These are phyloP conservation scores for Insectozyma bohioensis DNA, from an alignment of 1,139 yeast species.

Conservation along the genomic window DNA sequence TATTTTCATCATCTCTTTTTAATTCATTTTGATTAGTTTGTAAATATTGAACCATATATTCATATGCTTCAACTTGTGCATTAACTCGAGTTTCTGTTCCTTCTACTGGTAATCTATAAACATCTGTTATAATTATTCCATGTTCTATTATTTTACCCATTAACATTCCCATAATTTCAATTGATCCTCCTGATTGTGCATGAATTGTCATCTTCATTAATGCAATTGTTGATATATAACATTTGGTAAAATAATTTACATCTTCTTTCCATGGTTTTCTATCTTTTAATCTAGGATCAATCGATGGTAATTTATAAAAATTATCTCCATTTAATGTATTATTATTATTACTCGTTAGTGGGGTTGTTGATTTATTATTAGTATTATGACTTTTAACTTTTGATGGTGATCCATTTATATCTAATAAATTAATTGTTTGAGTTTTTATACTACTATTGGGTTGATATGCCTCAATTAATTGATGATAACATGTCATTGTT, in stretches of 20 bases:
- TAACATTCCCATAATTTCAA: constrained; percentile 94
- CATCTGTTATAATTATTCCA: constrained; percentile 74
- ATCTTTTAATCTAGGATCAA: constrained; percentile 11
- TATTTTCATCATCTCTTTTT: constrained; percentile 43
- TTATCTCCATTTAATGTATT: constrained; percentile 3
- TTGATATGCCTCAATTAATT: constrained; percentile 10
- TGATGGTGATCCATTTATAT: constrained; percentile 2
- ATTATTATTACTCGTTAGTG: no score
- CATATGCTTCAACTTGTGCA: constrained; percentile 92
- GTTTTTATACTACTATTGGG: background rate
- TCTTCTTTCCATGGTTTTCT: constrained; percentile 42
- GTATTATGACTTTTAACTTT: background rate
- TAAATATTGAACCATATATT: constrained; percentile 85
- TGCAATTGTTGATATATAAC: constrained; percentile 72
- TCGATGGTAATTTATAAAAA: constrained; percentile 14
- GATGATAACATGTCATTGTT: constrained; percentile 11
- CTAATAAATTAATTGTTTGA: constrained; percentile 5
- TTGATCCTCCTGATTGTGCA: constrained; percentile 83
- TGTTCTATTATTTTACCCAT: constrained; percentile 67
- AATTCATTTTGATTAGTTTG: constrained; percentile 49
- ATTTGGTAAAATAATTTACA: constrained; percentile 64
- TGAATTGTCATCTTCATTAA: constrained; percentile 78
- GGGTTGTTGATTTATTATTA: no score
- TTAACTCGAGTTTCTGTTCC: constrained; percentile 96
- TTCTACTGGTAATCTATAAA: constrained; percentile 86